These are phyloP conservation scores for Trichoderma atroviride DNA, from an alignment of 2,329 filamentous ascomycete genomes.

Conservation along the genomic window DNA sequence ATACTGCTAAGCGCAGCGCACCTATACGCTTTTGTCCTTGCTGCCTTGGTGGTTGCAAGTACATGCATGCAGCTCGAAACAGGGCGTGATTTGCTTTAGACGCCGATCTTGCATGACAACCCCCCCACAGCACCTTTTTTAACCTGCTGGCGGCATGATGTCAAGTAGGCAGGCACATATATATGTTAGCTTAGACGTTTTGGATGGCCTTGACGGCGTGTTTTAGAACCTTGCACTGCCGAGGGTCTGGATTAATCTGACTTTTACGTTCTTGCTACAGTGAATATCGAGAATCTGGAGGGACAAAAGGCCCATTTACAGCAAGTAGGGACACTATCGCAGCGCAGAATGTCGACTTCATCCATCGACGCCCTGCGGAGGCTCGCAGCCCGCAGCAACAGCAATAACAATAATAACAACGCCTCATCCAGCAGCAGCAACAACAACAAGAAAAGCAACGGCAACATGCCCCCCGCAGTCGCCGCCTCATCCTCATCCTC, in stretches of 20 bases:
- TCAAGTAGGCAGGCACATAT: neutral
- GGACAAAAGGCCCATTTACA: neutral
- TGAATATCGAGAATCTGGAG: neutral
- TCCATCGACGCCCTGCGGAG: neutral
- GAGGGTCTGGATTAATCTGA: neutral
- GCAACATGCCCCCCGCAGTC: neutral
- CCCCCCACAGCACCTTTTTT: conserved; percentile 1
- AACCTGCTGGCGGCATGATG: conserved; percentile 1
- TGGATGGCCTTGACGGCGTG: neutral
- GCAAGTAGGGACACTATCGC: neutral
- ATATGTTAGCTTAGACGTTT: neutral
- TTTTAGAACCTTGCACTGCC: neutral
- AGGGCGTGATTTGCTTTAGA: neutral
- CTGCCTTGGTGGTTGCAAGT: neutral
- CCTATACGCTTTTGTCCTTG: neutral
- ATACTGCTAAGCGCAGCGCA: neutral
- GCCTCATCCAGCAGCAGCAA: neutral
- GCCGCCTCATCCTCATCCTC: conserved; percentile 10
- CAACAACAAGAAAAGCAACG: neutral
- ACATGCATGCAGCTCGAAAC: neutral
- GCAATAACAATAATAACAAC: neutral
- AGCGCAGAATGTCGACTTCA: neutral
- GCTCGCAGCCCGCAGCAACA: neutral
- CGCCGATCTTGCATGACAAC: neutral
- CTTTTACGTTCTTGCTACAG: neutral